Base-by-base conservation (phyloP, 805 yeast genomes). In the Torulaspora microellipsoides region DNA sequence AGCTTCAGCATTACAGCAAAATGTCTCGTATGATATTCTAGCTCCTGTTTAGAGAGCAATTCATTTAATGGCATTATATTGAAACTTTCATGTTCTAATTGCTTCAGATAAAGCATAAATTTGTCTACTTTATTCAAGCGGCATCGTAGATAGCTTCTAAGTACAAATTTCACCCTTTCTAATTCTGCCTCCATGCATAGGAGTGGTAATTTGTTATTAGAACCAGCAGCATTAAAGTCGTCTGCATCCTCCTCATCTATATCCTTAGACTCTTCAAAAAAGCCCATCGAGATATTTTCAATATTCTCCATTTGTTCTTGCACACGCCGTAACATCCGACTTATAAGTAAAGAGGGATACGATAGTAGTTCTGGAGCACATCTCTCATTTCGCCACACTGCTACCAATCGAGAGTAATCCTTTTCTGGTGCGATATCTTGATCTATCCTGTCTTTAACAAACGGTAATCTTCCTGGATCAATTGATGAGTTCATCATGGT, bases 131-230 rank as follows among this genome's bases (percentile, higher is more conserved):
- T 90, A 47, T 70, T 67, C 43, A 89, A 63, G 45, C 99, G 71
- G 6, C 91, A 76, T 48, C 99, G 73, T 28, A 90, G 69, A 60
- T 88, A 91, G 11, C 87, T 75, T 40, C 97, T 68, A n/a, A 90
- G 71, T 29, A 91, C 64, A 60, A 83, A 93, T 55, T 83, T 87
- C 27, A 88, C 77, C 44, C 99, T 69, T 55, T 93, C 98, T 17
- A 93, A 73, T 54, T 93, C 98, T 11, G 95, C 83, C 59, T 93
- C 99, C 53, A 91, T 81, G 17, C 95, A 77, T 69, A 93, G 78
- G 36, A 90, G 69, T 45, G 85, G 83, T 45, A 91, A 65, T 58
- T 90, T 90, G 15, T 54, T 55, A 36, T 50, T 58, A 30, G 50
- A 46, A 12, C 38, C 45, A 4, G 46, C 40, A 5, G 38, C 44